Evolutionary conservation across 108 stramenopile species (phyloP).

Genomic region (Pseudonitzschia multiseries): DNA sequence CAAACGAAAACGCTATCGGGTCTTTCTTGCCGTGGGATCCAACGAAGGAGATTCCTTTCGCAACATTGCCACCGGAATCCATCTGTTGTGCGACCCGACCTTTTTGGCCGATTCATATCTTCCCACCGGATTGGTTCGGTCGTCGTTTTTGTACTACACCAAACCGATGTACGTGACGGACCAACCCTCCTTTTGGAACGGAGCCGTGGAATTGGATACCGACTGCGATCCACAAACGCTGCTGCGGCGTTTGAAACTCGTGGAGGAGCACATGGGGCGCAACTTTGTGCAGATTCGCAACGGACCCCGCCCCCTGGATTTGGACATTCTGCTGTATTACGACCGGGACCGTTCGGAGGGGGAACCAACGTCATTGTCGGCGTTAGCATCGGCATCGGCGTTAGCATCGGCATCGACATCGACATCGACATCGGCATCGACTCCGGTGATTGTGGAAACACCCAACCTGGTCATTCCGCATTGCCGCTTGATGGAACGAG

Average conservation of each 20-base stretch:
- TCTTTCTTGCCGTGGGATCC: conserved; percentile 82
- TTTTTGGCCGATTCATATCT: neutral
- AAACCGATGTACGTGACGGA: conserved; percentile 87
- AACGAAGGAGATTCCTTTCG: conserved; percentile 71
- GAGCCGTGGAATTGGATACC: conserved; percentile 76
- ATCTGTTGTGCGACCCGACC: conserved; percentile 37
- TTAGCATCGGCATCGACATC: neutral
- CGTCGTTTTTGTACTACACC: conserved; percentile 78
- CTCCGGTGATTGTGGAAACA: conserved; percentile 40
- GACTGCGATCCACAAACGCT: conserved; percentile 52
- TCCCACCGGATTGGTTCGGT: conserved; percentile 46
- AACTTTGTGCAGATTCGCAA: conserved; percentile 52
- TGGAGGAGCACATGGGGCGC: conserved; percentile 71
- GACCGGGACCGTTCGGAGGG: conserved; percentile 32
- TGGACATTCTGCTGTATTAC: conserved; percentile 80
- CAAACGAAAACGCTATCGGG: conserved; percentile 26
- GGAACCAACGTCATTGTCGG: conserved; percentile 17
- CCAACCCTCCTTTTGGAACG: conserved; percentile 87
- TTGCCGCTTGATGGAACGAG: conserved; percentile 80
- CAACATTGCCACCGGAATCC: conserved; percentile 56
- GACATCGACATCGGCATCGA: neutral
- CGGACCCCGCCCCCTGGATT: conserved; percentile 90
- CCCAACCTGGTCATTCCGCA: conserved; percentile 82
- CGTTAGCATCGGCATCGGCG: conserved; percentile 16
- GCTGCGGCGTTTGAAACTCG: conserved; percentile 51